These are phyloP conservation scores for Dictyostelium brefeldianum DNA, from an alignment of 78 protist genomes.

Conservation along the genomic window DNA sequence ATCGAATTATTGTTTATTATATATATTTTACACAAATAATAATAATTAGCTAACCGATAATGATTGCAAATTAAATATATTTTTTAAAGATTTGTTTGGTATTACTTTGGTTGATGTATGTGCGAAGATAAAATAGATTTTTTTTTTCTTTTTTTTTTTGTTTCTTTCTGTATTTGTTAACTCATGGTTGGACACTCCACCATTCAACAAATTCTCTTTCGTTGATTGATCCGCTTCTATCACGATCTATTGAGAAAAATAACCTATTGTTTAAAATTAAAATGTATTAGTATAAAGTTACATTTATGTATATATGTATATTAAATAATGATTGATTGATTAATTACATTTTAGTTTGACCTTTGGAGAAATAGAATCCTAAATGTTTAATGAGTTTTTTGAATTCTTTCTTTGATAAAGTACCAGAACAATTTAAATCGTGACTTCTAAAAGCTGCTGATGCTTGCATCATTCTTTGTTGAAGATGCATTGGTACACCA, in stretches of 20 bases:
- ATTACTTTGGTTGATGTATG: background rate
- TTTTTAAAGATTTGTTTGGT: too few species aligned
- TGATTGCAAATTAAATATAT: too few species aligned
- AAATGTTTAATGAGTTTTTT: slow-evolving; percentile 63
- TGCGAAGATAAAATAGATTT: background rate
- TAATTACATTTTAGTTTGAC: slow-evolving; percentile 47
- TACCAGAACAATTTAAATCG: slow-evolving; percentile 66
- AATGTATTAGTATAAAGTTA: too few species aligned
- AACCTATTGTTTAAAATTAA: background rate
- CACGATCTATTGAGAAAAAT: slow-evolving; percentile 59
- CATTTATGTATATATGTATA: too few species aligned
- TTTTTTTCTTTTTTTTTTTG: too few species aligned
- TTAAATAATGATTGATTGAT: too few species aligned
- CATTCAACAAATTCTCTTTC: slow-evolving; percentile 75
- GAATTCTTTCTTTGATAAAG: slow-evolving; percentile 73
- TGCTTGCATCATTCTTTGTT: slow-evolving; percentile 68
- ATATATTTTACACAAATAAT: too few species aligned
- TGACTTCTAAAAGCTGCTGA: slow-evolving; percentile 50
- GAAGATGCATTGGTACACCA: slow-evolving; percentile 61
- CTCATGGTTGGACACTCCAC: slow-evolving; percentile 14
- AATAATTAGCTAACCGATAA: too few species aligned
- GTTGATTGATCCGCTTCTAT: slow-evolving; percentile 50
- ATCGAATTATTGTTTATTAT: too few species aligned
- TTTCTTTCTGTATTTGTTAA: too few species aligned
- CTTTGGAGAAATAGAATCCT: slow-evolving; percentile 64